These are phyloP conservation scores for Funneliformis caledonium DNA, from an alignment of 371 early-diverging fungal species.

Conservation along the genomic window DNA sequence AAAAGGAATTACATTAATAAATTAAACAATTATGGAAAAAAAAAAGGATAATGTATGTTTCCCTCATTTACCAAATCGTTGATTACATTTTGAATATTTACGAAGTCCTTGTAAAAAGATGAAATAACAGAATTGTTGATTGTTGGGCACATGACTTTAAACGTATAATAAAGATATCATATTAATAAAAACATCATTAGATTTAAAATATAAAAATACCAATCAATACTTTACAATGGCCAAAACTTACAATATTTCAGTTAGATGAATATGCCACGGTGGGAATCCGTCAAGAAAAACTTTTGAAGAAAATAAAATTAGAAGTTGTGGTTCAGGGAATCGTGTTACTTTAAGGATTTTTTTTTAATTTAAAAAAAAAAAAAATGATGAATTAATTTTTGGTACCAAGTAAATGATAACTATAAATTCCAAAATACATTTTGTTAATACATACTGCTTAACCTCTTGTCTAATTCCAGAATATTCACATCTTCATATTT, in stretches of 20 bases:
- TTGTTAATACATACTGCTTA: constrained; percentile 17
- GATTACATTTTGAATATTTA: constrained; percentile 57
- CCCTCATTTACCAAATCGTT: constrained; percentile 54
- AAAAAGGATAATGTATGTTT: not conserved
- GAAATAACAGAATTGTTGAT: constrained; percentile 49
- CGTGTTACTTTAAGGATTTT: constrained; percentile 15
- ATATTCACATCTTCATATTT: constrained; percentile 23
- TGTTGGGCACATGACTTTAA: constrained; percentile 39
- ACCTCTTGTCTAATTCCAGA: constrained; percentile 21
- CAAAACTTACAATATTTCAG: constrained; percentile 61
- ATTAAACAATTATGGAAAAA: too few species aligned
- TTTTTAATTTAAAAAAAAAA: not conserved
- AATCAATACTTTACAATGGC: constrained; percentile 20
- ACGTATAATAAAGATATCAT: constrained; percentile 22
- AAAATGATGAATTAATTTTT: too few species aligned
- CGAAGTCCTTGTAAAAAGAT: constrained; percentile 53
- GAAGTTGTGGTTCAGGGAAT: constrained; percentile 62
- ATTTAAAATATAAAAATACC: too few species aligned
- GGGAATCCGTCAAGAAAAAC: constrained; percentile 66
- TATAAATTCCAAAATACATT: not conserved
- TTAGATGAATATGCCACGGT: constrained; percentile 68
- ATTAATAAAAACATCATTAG: not conserved
- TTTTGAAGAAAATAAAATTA: constrained; percentile 62
- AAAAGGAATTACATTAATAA: not conserved
- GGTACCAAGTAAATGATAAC: not conserved